Base-by-base conservation (phyloP, 305 asterid genomes). In the Plantago rigida region DNA sequence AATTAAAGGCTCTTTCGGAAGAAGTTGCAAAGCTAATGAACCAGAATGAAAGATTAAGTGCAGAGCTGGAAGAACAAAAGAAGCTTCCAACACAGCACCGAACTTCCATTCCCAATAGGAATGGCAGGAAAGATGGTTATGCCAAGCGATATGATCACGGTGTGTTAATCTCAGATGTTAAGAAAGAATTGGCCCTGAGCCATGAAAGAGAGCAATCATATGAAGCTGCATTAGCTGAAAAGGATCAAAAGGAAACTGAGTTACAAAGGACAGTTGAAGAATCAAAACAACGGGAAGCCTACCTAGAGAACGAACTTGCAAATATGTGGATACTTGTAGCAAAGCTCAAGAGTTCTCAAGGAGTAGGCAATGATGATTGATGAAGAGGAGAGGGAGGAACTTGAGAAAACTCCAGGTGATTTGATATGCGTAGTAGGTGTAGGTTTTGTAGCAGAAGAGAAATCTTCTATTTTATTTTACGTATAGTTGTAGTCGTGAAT, bases 21-120 rank as follows among this genome's bases (percentile, higher is more conserved):
- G 99, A 93, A 76, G 99, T 89, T 55, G 79, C 97, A 13, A 93
- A 93, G 79, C 87, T 93, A 64, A 89, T 93, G 99, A 87, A 85
- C 86, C 87, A 85, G 28, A 93, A 89, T 10, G 95, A 82, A 61
- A 81, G 72, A 72, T 77, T 93, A 67, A 60, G 83, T 56, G 70
- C 92, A 3, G 99, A 89, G 69, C 71, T 89, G 68, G 84, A 89
- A 59, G 65, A 85, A 46, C 95, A 79, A 66, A 92, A 87, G 67
- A 83, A 75, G 71, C 68, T 71, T 60, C 81, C 89, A 26, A 66
- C 77, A 55, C 97, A 86, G 73, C 92, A 94, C 56, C 82, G 94
- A 51, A 62, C 66, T 62, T 56, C 77, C 56, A 55, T 69, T 61
- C 73, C 87, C 64, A 65, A 36, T 47, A 78, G 85, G 64, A 86